Conservation (phyloP, 352 stramenopile genomes). For the Phytophthora macrochlamydospora region DNA sequence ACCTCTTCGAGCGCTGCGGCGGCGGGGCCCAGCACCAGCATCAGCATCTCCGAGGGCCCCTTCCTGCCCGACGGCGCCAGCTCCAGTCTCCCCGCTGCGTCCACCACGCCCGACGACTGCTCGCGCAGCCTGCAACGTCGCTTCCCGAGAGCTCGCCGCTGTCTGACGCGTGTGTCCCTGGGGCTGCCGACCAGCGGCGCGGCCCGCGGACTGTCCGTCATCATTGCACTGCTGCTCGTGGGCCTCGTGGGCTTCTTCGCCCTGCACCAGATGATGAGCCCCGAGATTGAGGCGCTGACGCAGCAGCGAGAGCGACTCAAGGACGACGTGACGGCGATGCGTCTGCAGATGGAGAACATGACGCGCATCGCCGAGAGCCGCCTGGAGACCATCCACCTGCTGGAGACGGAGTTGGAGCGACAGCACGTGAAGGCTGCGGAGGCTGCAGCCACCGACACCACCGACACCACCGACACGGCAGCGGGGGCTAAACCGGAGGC, state of each 20-base stretch:
- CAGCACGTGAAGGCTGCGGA: conserved; percentile 58
- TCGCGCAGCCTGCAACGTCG: conserved; percentile 23
- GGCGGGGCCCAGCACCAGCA: conserved; percentile 23
- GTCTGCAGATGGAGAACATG: conserved; percentile 68
- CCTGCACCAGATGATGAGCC: conserved; percentile 78
- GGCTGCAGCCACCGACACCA: conserved; percentile 24
- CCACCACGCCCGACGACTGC: conserved; percentile 19
- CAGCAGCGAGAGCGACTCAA: conserved; percentile 63
- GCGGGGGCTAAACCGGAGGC: conserved; percentile 3
- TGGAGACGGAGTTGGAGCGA: conserved; percentile 73
- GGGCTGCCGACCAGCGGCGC: conserved; percentile 30
- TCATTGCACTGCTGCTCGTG: conserved; percentile 58
- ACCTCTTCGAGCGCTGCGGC: conserved; percentile 11
- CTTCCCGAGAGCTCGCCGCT: conserved; percentile 28
- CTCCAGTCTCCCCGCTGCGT: conserved; percentile 13
- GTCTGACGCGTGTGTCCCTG: conserved; percentile 38
- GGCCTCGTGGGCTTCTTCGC: conserved; percentile 70
- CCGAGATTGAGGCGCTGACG: conserved; percentile 72
- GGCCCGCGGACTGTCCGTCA: conserved; percentile 50
- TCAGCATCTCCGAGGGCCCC: conserved; percentile 19
- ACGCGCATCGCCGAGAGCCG: conserved; percentile 70
- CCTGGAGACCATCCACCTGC: conserved; percentile 71
- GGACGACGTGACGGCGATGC: conserved; percentile 49
- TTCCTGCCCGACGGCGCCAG: conserved; percentile 27
- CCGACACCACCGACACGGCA: conserved; percentile 11